phyloP scores from a whole-genome alignment of 768 basidiomycete genomes.

The Kwoniella dejecticola region DNA sequence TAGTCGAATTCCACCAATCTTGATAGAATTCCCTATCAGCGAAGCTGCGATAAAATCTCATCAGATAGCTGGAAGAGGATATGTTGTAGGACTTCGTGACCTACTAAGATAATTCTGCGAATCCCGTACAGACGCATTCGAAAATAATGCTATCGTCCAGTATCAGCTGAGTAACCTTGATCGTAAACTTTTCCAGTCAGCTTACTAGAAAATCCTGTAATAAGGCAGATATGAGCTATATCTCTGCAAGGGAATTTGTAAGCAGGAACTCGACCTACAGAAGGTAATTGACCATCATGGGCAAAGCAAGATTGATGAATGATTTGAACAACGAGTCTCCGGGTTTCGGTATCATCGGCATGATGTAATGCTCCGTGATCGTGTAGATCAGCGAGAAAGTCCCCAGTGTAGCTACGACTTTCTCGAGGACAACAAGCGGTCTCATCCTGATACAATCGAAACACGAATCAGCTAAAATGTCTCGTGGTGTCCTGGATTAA shows the following conservation, averaged over 20 bases:
- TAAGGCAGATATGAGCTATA: constrained; percentile 30
- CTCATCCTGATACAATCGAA: constrained; percentile 56
- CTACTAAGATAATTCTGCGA: constrained; percentile 87
- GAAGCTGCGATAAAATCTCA: constrained; percentile 62
- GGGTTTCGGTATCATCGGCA: constrained; percentile 66
- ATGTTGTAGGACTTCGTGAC: constrained; percentile 47
- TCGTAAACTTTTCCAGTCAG: neutral
- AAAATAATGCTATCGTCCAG: constrained; percentile 52
- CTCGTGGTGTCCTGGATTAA: too few relatives aligned
- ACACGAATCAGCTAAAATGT: neutral
- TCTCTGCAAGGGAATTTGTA: neutral
- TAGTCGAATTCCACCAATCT: constrained; percentile 98
- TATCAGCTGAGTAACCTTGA: constrained; percentile 5
- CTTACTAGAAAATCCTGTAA: constrained; percentile 53
- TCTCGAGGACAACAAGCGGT: constrained; percentile 74
- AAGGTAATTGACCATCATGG: constrained; percentile 72
- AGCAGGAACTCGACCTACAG: constrained; percentile 73
- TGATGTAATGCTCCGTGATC: constrained; percentile 91
- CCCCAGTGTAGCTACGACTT: constrained; percentile 83
- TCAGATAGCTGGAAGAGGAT: constrained; percentile 12
- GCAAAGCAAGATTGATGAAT: constrained; percentile 81
- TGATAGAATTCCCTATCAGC: constrained; percentile 98
- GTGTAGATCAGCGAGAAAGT: constrained; percentile 81
- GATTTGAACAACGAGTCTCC: constrained; percentile 60
- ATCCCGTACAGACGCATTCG: constrained; percentile 95